Evolutionary conservation across 306 rosid species (phyloP).

Genomic region (Prunus mira): DNA sequence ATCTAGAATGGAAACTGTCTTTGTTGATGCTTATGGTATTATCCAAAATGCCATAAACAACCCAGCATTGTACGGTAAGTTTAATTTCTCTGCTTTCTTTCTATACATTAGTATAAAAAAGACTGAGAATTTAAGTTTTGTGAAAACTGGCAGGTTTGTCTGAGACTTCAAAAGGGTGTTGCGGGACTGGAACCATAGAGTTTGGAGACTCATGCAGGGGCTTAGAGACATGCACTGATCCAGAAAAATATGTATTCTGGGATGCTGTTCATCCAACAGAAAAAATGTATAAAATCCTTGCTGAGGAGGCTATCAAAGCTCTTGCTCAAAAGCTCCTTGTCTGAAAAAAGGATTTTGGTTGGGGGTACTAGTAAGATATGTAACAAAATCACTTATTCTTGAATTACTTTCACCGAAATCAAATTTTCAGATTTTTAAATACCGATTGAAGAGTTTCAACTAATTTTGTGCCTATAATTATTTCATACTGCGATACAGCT

Average conservation of each 20-base stretch:
- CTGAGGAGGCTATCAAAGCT: conserved; percentile 43
- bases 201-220: conserved; percentile 67
- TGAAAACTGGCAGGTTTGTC: conserved; percentile 37
- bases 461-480: neutral
- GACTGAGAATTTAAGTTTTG: neutral
- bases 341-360: neutral
- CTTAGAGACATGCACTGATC: conserved; percentile 41
- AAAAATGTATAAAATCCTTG: conserved; percentile 58
- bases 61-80: conserved; percentile 52
- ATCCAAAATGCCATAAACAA: conserved; percentile 34
- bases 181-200: conserved; percentile 64
- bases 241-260: conserved; percentile 65
- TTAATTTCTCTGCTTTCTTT: neutral
- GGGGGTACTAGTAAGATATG: neutral
- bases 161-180: conserved; percentile 63
- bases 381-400: neutral
- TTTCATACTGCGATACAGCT: too few relatives aligned
- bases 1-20: conserved; percentile 34
- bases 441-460: neutral
- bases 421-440: neutral
- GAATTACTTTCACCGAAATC: neutral
- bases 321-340: neutral
- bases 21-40: conserved; percentile 46
- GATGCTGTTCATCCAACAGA: conserved; percentile 84
- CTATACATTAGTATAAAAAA: neutral